Conservation (phyloP, 441 rosid species). For the Brassica hybrid region DNA sequence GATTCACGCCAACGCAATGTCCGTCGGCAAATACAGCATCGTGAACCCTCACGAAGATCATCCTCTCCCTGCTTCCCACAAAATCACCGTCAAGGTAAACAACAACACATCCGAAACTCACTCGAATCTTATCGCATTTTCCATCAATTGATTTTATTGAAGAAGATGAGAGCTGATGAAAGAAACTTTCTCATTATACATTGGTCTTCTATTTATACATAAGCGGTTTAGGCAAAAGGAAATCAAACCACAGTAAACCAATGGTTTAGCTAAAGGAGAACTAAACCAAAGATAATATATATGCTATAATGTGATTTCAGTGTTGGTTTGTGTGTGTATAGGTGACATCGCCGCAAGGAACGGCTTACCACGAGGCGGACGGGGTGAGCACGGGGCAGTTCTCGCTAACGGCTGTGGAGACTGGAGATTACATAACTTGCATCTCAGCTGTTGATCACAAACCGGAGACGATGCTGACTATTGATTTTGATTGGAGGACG, state of each 20-base stretch:
- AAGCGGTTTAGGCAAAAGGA: no score
- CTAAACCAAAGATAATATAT: no score
- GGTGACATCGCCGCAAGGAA: conserved; percentile 72
- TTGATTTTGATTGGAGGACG: conserved; percentile 76
- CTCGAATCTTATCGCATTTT: neutral
- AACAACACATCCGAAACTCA: neutral
- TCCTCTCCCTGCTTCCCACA: conserved; percentile 64
- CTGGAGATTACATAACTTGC: conserved; percentile 68
- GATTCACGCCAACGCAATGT: conserved; percentile 60
- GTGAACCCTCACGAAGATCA: conserved; percentile 58
- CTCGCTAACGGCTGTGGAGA: conserved; percentile 59
- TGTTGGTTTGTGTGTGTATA: conserved; percentile 25
- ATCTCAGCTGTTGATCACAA: conserved; percentile 58
- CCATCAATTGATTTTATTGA: neutral
- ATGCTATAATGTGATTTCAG: no score
- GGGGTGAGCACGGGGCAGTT: conserved; percentile 62
- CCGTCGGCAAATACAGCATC: conserved; percentile 69
- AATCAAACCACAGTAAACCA: no score
- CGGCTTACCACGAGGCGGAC: conserved; percentile 58
- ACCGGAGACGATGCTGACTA: conserved; percentile 45
- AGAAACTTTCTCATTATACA: no score
- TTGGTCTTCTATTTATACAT: no score
- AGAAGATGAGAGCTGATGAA: no score
- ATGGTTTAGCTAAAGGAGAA: no score
- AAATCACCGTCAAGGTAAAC: conserved; percentile 61